Conservation (phyloP, 495 filamentous ascomycete genomes). For the Tricharina praecox region DNA sequence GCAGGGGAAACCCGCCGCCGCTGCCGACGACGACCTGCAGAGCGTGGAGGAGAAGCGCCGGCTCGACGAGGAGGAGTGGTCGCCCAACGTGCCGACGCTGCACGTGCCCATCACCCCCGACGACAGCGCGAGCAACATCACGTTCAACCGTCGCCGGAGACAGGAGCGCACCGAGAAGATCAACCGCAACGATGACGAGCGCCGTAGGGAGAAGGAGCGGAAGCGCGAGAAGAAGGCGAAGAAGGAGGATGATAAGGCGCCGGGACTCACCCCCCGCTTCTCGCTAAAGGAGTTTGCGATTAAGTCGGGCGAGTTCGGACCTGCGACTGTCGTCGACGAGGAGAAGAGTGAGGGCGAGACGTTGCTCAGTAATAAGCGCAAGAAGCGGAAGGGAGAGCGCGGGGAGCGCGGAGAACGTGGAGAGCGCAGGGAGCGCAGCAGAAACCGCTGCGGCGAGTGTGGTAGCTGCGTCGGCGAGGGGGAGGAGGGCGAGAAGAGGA, state of each 20-base stretch:
- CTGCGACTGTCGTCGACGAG: neutral
- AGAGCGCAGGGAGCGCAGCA: slow-evolving; percentile 9
- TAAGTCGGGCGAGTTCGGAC: neutral
- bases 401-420: slow-evolving; percentile 12
- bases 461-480: slow-evolving; percentile 4
- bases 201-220: slow-evolving; percentile 8
- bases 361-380: slow-evolving; percentile 8
- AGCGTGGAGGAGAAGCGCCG: slow-evolving; percentile 8
- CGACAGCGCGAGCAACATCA: slow-evolving; percentile 74
- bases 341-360: slow-evolving; percentile 5
- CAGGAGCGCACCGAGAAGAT: slow-evolving; percentile 12
- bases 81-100: slow-evolving; percentile 20
- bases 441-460: slow-evolving; percentile 11
- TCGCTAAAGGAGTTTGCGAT: neutral
- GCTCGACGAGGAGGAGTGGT: slow-evolving; percentile 20
- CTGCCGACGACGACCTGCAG: neutral
- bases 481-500: slow-evolving; percentile 11
- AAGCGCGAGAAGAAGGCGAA: slow-evolving; percentile 13
- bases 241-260: slow-evolving; percentile 8
- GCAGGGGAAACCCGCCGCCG: slow-evolving; percentile 5
- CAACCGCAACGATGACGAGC: slow-evolving; percentile 13
- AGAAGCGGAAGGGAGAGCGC: slow-evolving; percentile 13
- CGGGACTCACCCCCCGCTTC: neutral
- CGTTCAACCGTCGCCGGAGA: slow-evolving; percentile 26
- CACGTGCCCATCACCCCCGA: slow-evolving; percentile 32